Evolutionary conservation across 2,329 filamentous ascomycete genomes (phyloP), one percentile per base, ranked within the genome.

Genomic region (Pseudohalonectria lignicola): DNA sequence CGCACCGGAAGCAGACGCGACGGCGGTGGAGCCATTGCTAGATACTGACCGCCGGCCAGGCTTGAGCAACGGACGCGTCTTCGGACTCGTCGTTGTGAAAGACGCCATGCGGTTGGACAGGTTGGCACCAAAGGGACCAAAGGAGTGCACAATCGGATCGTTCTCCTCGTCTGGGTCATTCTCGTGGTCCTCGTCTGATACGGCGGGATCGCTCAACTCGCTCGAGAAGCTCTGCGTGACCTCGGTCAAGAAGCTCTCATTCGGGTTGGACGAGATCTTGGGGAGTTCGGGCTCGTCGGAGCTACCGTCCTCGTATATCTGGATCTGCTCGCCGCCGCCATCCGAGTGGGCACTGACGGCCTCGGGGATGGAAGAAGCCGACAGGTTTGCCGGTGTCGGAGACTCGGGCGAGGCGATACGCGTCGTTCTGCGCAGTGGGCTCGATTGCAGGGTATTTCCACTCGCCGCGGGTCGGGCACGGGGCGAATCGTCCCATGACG

Each of bases 81-180:
- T 67, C 18, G 83, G 83, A 7, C 84, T 85, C 35, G 66, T 67
- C 4, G 84, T 72, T 36, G 70, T 73, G 63, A 95, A 82, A 2
- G 83, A 85, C 17, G 85, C 83, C 56, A 95, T 73, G 19, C 85
- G 79, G 43, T 76, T 76, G n/a, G 90, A 77, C 28, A 94, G 69
- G 53, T 94, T 86, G 39, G 84, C 83, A 31, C 86, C 87, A 52
- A 85, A 94, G 1, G 87, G 86, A 13, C 87, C 88, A 48, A 95
- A 95, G 0, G 88, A 94, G 58, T 92, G 85, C 15, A 95, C 69
- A 39, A 94, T 79, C 3, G 88, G 88, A 49, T 96, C 92, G 46
- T 95, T 95, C 60, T 96, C 90, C 63, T 95, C 88, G 49, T 90
- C 82, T 1, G 84, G 80, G 45, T 94, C 78, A 36, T 85, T 80